phyloP scores from a whole-genome alignment of 495 filamentous ascomycete genomes.

The Melanomma pulvis-pyrius region DNA sequence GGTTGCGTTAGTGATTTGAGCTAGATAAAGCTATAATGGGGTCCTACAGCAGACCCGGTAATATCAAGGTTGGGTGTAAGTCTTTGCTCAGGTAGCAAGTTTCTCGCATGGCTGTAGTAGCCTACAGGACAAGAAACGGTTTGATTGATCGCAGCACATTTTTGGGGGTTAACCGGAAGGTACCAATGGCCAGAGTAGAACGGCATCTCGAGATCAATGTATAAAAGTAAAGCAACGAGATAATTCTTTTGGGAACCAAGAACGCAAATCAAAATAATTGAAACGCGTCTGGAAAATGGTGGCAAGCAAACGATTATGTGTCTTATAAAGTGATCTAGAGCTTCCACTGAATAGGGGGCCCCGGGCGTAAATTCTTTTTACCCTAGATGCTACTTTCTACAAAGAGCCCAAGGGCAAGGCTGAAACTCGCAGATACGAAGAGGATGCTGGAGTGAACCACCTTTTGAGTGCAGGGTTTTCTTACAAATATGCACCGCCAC shows the following conservation, averaged over 20 bases:
- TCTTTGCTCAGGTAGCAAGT: conserved; percentile 12
- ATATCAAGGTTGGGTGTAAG: conserved; percentile 6
- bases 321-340: background rate
- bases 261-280: background rate
- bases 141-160: background rate
- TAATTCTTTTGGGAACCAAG: background rate
- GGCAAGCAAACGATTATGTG: background rate
- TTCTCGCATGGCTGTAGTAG: background rate
- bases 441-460: background rate
- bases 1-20: background rate
- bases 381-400: background rate
- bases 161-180: background rate
- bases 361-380: background rate
- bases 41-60: conserved; percentile 7
- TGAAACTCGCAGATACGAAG: background rate
- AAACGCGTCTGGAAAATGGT: background rate
- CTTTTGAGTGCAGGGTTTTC: background rate
- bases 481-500: background rate
- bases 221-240: background rate
- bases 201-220: background rate
- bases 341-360: background rate
- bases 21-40: background rate
- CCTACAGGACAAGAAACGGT: background rate
- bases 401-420: background rate
- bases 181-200: conserved; percentile 1